Conservation (phyloP, 768 basidiomycete genomes). For the Trichaptum fuscoviolaceum region DNA sequence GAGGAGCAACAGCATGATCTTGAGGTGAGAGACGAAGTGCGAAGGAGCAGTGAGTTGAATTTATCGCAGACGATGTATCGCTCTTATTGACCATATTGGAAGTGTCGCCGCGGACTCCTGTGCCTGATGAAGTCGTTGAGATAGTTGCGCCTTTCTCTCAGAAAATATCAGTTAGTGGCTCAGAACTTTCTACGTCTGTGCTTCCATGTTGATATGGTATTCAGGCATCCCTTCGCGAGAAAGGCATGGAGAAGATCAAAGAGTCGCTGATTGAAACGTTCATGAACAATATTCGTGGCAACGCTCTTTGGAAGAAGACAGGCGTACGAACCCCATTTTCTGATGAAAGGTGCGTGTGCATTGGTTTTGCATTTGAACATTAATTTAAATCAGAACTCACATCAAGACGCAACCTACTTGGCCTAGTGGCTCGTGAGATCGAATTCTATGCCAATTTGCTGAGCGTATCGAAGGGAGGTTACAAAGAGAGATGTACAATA, state of each 20-base stretch:
- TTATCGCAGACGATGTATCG: background rate
- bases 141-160: constrained; percentile 24
- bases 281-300: constrained; percentile 18
- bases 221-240: constrained; percentile 32
- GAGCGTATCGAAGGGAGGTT: constrained; percentile 47
- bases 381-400: background rate
- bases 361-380: background rate
- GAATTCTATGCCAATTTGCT: constrained; percentile 46
- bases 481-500: constrained; percentile 30
- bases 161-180: constrained; percentile 24
- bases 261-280: constrained; percentile 35
- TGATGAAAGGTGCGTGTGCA: constrained; percentile 20
- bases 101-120: constrained; percentile 14
- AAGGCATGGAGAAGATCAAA: constrained; percentile 34
- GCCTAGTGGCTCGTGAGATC: constrained; percentile 36
- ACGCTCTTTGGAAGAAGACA: constrained; percentile 25
- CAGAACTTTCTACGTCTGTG: constrained; percentile 9
- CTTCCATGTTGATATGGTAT: constrained; percentile 13
- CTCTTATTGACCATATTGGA: constrained; percentile 1
- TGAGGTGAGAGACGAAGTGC: background rate
- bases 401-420: constrained; percentile 37
- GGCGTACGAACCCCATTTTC: constrained; percentile 12
- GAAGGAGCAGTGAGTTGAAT: constrained; percentile 7
- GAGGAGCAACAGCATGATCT: background rate
- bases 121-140: constrained; percentile 19